These are phyloP conservation scores for Pseudogymnoascus sp. DNA, from an alignment of 2,329 filamentous ascomycete genomes.

Conservation along the genomic window DNA sequence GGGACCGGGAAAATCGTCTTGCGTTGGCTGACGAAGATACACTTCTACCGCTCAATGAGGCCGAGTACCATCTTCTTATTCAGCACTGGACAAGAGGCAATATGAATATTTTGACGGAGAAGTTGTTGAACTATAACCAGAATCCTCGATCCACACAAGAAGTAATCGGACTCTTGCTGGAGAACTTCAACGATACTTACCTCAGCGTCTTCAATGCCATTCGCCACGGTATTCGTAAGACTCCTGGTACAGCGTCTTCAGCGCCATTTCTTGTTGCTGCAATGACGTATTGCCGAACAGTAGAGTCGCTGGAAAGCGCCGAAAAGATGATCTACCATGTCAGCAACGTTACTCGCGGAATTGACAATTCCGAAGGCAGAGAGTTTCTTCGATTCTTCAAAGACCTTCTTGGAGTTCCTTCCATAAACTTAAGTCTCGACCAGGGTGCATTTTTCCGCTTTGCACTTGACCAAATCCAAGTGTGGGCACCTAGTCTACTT, in stretches of 20 bases:
- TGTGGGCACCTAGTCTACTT: conserved; percentile 45
- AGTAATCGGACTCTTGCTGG: conserved; percentile 51
- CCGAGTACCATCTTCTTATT: conserved; percentile 41
- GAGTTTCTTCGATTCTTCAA: conserved; percentile 28
- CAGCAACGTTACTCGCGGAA: conserved; percentile 17
- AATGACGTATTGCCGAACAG: conserved; percentile 24
- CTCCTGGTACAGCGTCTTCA: conserved; percentile 11
- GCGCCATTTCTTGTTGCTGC: conserved; percentile 26
- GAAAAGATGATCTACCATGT: conserved; percentile 19
- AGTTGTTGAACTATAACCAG: conserved; percentile 55
- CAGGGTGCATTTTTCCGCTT: conserved; percentile 26
- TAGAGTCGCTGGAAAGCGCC: conserved; percentile 18
- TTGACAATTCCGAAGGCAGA: conserved; percentile 25
- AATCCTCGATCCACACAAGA: conserved; percentile 42
- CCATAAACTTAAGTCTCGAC: conserved; percentile 30
- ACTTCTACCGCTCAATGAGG: conserved; percentile 36
- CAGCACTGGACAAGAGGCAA: conserved; percentile 33
- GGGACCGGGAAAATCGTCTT: conserved; percentile 36
- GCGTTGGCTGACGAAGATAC: conserved; percentile 25
- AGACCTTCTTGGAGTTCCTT: conserved; percentile 17
- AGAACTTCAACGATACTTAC: conserved; percentile 36
- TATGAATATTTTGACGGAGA: conserved; percentile 53
- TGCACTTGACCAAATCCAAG: conserved; percentile 34
- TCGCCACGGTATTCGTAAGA: conserved; percentile 22
- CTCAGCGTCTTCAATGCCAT: conserved; percentile 38